phyloP scores from a whole-genome alignment of 2,329 filamentous ascomycete genomes.

The Aspergillus tamarii region DNA sequence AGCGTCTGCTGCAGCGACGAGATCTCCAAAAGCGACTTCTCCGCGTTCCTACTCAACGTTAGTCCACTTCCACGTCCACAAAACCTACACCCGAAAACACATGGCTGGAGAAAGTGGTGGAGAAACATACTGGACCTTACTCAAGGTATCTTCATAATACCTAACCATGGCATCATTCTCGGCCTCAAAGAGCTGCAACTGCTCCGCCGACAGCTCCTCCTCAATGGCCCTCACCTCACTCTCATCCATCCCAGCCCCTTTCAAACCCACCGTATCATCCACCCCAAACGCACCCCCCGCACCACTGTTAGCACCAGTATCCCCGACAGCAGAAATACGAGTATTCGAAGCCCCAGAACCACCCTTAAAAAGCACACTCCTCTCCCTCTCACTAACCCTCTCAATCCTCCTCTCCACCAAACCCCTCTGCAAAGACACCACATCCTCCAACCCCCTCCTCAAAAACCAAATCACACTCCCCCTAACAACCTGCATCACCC shows the following conservation, averaged over 20 bases:
- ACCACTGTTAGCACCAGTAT: background rate
- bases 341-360: constrained; percentile 9
- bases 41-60: constrained; percentile 66
- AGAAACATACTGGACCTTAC: constrained; percentile 80
- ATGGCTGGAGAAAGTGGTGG: background rate
- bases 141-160: constrained; percentile 90
- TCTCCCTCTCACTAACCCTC: constrained; percentile 85
- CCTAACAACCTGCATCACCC: constrained; percentile 69
- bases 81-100: background rate
- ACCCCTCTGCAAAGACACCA: constrained; percentile 74
- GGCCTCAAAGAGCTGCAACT: constrained; percentile 89
- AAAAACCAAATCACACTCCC: constrained; percentile 86
- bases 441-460: constrained; percentile 73
- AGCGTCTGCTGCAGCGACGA: constrained; percentile 88
- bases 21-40: constrained; percentile 90
- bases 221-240: constrained; percentile 47
- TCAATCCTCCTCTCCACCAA: constrained; percentile 93
- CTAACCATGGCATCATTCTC: constrained; percentile 92
- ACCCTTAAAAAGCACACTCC: constrained; percentile 76
- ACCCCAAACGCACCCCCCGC: background rate
- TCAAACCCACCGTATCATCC: constrained; percentile 20
- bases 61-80: background rate
- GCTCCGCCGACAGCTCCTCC: constrained; percentile 74
- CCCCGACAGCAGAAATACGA: no score
- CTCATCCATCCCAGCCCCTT: constrained; percentile 31